phyloP scores from a whole-genome alignment of 129 eudicot species.

The Centrapalus pauciflorus region DNA sequence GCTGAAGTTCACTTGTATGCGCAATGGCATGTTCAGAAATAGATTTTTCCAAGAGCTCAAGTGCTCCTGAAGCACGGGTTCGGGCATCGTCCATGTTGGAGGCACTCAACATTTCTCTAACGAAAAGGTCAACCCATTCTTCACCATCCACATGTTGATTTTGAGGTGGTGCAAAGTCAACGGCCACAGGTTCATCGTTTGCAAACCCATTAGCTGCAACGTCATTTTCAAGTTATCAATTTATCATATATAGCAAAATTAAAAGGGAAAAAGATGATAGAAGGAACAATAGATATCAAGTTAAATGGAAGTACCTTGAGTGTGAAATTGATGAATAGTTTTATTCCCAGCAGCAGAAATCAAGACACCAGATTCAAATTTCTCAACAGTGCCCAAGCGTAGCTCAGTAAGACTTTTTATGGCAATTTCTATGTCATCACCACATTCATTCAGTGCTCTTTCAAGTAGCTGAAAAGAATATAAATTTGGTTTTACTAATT shows the following conservation, averaged over 20 bases:
- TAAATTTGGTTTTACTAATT: slow-evolving; percentile 1
- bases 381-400: slow-evolving; percentile 54
- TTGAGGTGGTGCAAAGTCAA: slow-evolving; percentile 38
- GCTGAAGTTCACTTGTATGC: slow-evolving; percentile 52
- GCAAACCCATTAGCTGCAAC: slow-evolving; percentile 30
- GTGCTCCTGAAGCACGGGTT: slow-evolving; percentile 71
- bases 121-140: slow-evolving; percentile 89
- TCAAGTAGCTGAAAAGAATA: slow-evolving; percentile 54
- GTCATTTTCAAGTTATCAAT: no score
- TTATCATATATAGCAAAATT: no score
- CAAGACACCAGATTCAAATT: slow-evolving; percentile 20
- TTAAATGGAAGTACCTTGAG: slow-evolving; percentile 30
- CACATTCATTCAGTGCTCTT: slow-evolving; percentile 70
- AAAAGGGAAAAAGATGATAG: no score
- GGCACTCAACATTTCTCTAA: slow-evolving; percentile 56
- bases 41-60: slow-evolving; percentile 73
- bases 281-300: slow-evolving; percentile 11
- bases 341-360: slow-evolving; percentile 32
- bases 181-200: slow-evolving; percentile 36
- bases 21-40: slow-evolving; percentile 44
- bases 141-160: slow-evolving; percentile 53
- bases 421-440: slow-evolving; percentile 81
- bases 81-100: slow-evolving; percentile 70
- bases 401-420: slow-evolving; percentile 73
- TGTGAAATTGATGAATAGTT: slow-evolving; percentile 27